These are phyloP conservation scores for Nakazawaea molendinolei DNA, from an alignment of 805 yeast species.

Conservation along the genomic window DNA sequence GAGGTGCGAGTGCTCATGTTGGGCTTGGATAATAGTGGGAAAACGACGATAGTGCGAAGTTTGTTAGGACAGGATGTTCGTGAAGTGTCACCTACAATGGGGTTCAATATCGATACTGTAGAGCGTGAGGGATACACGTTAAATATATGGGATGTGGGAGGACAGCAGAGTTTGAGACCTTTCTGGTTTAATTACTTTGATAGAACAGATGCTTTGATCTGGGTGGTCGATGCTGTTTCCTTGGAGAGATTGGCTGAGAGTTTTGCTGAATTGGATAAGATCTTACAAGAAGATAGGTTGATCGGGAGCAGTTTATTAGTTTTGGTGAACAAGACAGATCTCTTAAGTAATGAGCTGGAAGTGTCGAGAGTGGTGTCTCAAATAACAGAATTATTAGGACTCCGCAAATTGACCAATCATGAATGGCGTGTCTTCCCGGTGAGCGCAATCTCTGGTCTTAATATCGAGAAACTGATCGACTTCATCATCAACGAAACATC, in stretches of 20 bases:
- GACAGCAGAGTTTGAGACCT: constrained; percentile 74
- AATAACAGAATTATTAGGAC: constrained; percentile 21
- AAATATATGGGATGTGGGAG: constrained; percentile 88
- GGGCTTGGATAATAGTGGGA: constrained; percentile 90
- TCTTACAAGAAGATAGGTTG: constrained; percentile 62
- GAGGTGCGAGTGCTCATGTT: constrained; percentile 71
- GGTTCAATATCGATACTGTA: constrained; percentile 72
- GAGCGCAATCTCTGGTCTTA: constrained; percentile 41
- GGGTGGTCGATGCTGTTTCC: constrained; percentile 77
- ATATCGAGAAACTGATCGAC: constrained; percentile 31
- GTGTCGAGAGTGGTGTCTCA: constrained; percentile 14
- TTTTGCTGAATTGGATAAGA: constrained; percentile 52
- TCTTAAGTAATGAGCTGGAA: constrained; percentile 28
- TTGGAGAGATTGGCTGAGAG: constrained; percentile 60
- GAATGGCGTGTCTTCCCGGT: constrained; percentile 36
- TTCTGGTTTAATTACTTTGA: constrained; percentile 95
- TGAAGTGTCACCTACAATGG: constrained; percentile 81
- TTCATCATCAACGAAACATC: constrained; percentile 37
- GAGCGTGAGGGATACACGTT: constrained; percentile 35
- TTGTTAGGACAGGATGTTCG: constrained; percentile 43
- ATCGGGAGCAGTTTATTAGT: constrained; percentile 63
- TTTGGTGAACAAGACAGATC: constrained; percentile 70
- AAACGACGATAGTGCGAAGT: constrained; percentile 70
- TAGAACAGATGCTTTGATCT: constrained; percentile 65
- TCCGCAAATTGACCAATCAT: constrained; percentile 30